phyloP scores from a whole-genome alignment of 352 stramenopile genomes.

The Phytophthora multivora region DNA sequence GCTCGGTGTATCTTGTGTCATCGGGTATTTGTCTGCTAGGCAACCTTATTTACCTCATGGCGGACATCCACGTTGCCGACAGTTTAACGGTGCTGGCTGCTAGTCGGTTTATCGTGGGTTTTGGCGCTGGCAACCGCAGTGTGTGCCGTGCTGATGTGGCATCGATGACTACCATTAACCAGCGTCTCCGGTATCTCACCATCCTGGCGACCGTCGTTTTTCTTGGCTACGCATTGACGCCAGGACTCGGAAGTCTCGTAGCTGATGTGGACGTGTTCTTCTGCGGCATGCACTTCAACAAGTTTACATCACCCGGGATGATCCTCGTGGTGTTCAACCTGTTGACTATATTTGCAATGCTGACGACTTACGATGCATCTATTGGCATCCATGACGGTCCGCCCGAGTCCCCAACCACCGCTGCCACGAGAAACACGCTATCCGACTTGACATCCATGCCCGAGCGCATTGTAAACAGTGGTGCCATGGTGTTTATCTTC shows the following conservation, averaged over 20 bases:
- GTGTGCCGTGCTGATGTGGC: conserved; percentile 80
- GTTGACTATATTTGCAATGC: conserved; percentile 68
- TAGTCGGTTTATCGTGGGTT: conserved; percentile 79
- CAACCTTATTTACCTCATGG: conserved; percentile 80
- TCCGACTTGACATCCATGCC: conserved; percentile 62
- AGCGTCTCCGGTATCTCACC: conserved; percentile 77
- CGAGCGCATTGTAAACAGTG: conserved; percentile 73
- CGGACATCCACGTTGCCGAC: conserved; percentile 60
- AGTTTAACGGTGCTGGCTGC: conserved; percentile 55
- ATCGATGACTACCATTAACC: conserved; percentile 67
- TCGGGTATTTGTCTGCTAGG: conserved; percentile 71
- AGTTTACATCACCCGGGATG: conserved; percentile 70
- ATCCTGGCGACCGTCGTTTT: conserved; percentile 80
- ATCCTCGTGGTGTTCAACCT: conserved; percentile 69
- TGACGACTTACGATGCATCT: conserved; percentile 58
- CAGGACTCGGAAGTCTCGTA: conserved; percentile 71
- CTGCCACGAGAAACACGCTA: conserved; percentile 46
- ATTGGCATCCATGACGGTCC: conserved; percentile 68
- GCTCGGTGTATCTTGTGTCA: conserved; percentile 81
- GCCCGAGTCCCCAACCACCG: conserved; percentile 46
- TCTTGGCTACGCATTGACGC: conserved; percentile 74
- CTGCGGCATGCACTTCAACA: conserved; percentile 73
- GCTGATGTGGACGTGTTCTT: conserved; percentile 62
- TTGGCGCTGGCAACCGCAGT: conserved; percentile 78
- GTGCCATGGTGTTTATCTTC: conserved; percentile 78